Percentiles rank a stretch among this genome's conserved stretches.
Evolutionary conservation across 805 yeast genomes (phyloP).

Genomic region (Lipomyces kockii): DNA sequence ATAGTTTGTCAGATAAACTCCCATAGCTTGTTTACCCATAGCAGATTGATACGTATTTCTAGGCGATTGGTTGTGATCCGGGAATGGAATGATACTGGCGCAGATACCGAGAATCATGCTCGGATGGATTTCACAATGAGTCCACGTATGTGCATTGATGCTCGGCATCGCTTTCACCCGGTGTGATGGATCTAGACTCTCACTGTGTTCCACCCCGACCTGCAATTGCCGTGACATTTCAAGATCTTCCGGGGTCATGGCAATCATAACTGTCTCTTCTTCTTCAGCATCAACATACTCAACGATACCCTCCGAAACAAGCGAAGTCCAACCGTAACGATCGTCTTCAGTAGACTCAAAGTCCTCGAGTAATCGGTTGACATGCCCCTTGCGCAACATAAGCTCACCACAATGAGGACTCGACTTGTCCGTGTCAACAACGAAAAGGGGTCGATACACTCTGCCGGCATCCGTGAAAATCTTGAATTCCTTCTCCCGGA

Average conservation of each 20-base stretch:
- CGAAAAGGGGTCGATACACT: conserved; percentile 93
- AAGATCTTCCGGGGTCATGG: conserved; percentile 98
- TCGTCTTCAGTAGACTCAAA: conserved; percentile 59
- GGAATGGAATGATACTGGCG: conserved; percentile 98
- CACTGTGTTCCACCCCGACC: conserved; percentile 50
- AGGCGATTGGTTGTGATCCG: conserved; percentile 99
- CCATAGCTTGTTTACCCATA: conserved; percentile 99
- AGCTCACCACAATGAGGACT: conserved; percentile 65
- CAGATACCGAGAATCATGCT: conserved; percentile 98
- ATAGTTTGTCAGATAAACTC: conserved; percentile 94
- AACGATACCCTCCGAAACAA: conserved; percentile 83
- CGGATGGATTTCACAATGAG: conserved; percentile 99
- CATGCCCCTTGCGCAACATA: conserved; percentile 82
- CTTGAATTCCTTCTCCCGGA: conserved; percentile 93
- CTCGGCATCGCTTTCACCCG: conserved; percentile 75
- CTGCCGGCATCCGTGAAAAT: conserved; percentile 98
- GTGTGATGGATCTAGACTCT: conserved; percentile 71
- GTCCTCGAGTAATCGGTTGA: conserved; percentile 63
- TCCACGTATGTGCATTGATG: conserved; percentile 78
- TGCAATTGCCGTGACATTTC: conserved; percentile 60
- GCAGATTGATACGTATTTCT: conserved; percentile 99
- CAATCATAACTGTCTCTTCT: conserved; percentile 97
- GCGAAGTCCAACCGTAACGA: conserved; percentile 79
- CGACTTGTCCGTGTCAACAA: conserved; percentile 77
- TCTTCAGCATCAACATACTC: conserved; percentile 99